These are phyloP conservation scores for Aechmea fasciata DNA, from an alignment of 176 grass and related monocot genomes.

Conservation along the genomic window DNA sequence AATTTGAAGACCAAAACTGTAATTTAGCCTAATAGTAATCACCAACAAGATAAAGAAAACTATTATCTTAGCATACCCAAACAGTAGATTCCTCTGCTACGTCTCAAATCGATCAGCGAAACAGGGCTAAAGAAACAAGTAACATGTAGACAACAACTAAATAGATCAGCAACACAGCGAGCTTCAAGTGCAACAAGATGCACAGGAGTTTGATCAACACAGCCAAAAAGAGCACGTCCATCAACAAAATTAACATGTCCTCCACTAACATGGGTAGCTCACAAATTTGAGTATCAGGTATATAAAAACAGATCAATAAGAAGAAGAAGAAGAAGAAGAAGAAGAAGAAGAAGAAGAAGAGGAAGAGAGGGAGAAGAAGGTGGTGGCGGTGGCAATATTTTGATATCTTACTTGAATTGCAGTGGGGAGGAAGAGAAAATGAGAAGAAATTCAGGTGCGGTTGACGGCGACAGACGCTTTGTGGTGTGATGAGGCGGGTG, in stretches of 20 bases:
- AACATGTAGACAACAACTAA: neutral
- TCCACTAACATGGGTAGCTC: neutral
- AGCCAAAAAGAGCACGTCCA: neutral
- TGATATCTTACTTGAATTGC: too few relatives aligned
- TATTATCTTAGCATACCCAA: too few relatives aligned
- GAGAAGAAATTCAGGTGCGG: neutral
- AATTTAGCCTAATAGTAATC: too few relatives aligned
- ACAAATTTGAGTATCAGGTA: neutral
- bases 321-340: neutral
- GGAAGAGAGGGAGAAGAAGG: neutral
- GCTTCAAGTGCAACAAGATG: neutral
- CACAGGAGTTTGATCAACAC: neutral
- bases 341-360: neutral
- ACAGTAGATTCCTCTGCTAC: neutral
- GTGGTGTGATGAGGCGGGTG: neutral
- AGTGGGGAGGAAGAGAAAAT: neutral
- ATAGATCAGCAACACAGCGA: neutral
- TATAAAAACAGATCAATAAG: neutral
- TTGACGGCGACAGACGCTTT: neutral
- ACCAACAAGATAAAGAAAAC: too few relatives aligned
- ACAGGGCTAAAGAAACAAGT: neutral
- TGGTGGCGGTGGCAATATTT: neutral
- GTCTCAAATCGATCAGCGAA: neutral
- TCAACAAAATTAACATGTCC: neutral
- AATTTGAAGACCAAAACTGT: too few relatives aligned